Evolutionary conservation across 805 yeast species (phyloP), one percentile per base, ranked within the genome.

Genomic region (Lachancea meyersii): DNA sequence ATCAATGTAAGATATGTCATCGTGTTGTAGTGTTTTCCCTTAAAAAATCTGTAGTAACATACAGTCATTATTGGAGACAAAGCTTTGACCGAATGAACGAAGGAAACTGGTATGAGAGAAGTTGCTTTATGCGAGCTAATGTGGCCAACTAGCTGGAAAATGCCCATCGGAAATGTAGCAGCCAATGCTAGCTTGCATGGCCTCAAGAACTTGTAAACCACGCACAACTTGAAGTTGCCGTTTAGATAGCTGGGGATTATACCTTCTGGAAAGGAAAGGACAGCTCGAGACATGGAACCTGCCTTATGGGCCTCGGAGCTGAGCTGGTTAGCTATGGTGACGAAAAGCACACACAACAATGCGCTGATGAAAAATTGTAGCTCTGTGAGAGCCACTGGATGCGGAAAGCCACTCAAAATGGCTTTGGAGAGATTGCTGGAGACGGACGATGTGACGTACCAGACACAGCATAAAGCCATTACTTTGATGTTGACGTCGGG

Each of bases 71-170:
- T 70, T 2, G 98, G 98, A 24, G 95, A 82, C 30, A 91, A 69
- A 1, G 96, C 93, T 67, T 93, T 93, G 53, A 91, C 80, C 7
- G 97, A 88, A 62, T 91, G 97, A 17, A 93, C 97, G 50, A 89
- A 67, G 4, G 96, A 85, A n/a, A 93, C 96, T 0, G 96, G 96
- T 40, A 93, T 86, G 47, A 85, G 63, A 2, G 89, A 76, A 2
- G 96, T 88, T n/a, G 97, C 91, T 58, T 85, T 84, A 60, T 89
- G 96, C 6, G 94, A 78, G 11, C 94, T 77, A 48, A 89, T 79
- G 63, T 91, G 97, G 17, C 97, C 98, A 17, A 82, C 69, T 51
- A 91, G 85, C 68, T 91, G 97, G 67, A 91, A 93, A 47, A 80
- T 69, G 6, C 97, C 97, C 95, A 91, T 87, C 16, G 97, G 97